Evolutionary conservation across 2,329 filamentous ascomycete species (phyloP).

Genomic region (Colletotrichum cereale): DNA sequence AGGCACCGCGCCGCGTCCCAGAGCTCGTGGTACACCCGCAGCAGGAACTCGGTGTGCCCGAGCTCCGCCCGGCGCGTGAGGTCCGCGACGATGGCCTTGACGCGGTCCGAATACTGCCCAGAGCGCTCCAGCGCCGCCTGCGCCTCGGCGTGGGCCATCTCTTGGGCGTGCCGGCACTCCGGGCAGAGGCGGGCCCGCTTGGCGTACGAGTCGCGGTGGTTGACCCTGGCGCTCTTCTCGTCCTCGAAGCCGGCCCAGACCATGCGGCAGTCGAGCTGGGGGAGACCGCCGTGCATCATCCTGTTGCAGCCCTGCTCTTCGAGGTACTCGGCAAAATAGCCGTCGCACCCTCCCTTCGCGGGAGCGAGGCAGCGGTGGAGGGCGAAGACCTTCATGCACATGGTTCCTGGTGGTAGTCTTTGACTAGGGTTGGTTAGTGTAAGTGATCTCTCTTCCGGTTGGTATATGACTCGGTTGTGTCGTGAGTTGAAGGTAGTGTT

Average conservation of each 20-base stretch:
- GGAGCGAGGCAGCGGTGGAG: constrained; percentile 24
- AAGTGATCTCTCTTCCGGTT: background rate
- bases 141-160: background rate
- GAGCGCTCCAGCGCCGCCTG: constrained; percentile 16
- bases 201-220: constrained; percentile 21
- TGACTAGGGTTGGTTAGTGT: background rate
- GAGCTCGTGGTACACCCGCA: constrained; percentile 13
- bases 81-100: background rate
- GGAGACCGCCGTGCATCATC: constrained; percentile 14
- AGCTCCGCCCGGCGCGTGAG: background rate
- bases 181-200: constrained; percentile 9
- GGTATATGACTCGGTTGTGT: accelerated
- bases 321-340: constrained; percentile 29
- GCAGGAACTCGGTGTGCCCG: constrained; percentile 5
- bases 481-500: background rate
- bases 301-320: constrained; percentile 12
- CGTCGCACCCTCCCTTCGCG: constrained; percentile 26
- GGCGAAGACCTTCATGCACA: constrained; percentile 34
- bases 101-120: constrained; percentile 17
- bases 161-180: background rate
- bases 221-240: constrained; percentile 6
- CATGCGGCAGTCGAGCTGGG: constrained; percentile 2
- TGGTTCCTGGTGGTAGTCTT: background rate
- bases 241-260: constrained; percentile 33
- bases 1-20: constrained; percentile 28